A percentile compares a stretch with the other conserved stretches of the same genome.
Evolutionary conservation across 1,139 yeast genomes (phyloP).

Genomic region (Meyerozyma athensensis): DNA sequence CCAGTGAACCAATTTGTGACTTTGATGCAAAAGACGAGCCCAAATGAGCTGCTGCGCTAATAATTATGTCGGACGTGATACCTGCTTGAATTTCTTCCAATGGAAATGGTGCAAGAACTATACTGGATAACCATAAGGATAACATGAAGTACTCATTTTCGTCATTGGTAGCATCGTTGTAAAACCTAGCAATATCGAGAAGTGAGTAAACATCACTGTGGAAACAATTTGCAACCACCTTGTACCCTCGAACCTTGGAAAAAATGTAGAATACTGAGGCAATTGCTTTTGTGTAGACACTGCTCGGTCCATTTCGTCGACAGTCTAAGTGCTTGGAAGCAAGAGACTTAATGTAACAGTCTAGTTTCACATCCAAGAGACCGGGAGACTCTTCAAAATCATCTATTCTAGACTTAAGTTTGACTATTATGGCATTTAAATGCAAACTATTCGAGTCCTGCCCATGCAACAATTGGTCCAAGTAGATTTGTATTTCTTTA

Average conservation of each 20-base stretch:
- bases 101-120: slow-evolving; percentile 69
- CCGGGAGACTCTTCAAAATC: slow-evolving; percentile 57
- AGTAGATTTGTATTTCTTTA: not conserved
- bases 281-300: slow-evolving; percentile 7
- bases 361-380: slow-evolving; percentile 41
- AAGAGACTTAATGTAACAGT: slow-evolving; percentile 25
- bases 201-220: slow-evolving; percentile 55
- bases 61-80: slow-evolving; percentile 31
- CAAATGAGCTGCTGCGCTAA: slow-evolving; percentile 28
- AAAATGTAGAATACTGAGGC: slow-evolving; percentile 48
- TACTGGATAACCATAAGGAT: slow-evolving; percentile 69
- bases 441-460: not conserved
- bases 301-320: not conserved
- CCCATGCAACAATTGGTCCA: not conserved
- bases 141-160: slow-evolving; percentile 47
- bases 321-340: slow-evolving; percentile 22
- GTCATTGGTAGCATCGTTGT: slow-evolving; percentile 35
- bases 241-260: slow-evolving; percentile 63
- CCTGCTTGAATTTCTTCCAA: slow-evolving; percentile 36
- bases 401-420: slow-evolving; percentile 14
- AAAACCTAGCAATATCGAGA: slow-evolving; percentile 24
- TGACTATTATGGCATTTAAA: not conserved
- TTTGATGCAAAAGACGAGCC: slow-evolving; percentile 19
- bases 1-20: slow-evolving; percentile 31
- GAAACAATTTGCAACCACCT: slow-evolving; percentile 52